Conservation (phyloP, 2,329 filamentous ascomycete species). For the Colletotrichum gloeosporioides region DNA sequence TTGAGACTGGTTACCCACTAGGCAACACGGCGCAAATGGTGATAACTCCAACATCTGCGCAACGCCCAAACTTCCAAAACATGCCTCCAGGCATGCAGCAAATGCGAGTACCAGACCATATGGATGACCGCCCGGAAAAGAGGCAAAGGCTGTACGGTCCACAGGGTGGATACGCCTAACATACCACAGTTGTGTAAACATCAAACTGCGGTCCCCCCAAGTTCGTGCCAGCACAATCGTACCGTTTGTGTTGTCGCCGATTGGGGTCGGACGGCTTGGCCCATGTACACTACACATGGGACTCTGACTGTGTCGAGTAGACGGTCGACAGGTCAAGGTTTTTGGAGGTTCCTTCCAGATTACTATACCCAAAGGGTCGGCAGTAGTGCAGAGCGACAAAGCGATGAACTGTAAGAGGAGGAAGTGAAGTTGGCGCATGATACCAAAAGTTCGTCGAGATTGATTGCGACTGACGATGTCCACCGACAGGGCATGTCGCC, state of each 20-base stretch:
- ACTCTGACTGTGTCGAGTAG: background rate
- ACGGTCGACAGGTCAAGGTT: background rate
- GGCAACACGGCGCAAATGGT: slow-evolving; percentile 45
- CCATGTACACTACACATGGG: background rate
- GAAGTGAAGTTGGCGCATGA: background rate
- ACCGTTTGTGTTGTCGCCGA: background rate
- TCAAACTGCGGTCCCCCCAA: background rate
- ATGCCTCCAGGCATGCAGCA: slow-evolving; percentile 40
- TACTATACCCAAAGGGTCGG: background rate
- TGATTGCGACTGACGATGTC: slow-evolving; percentile 16
- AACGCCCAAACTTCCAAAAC: slow-evolving; percentile 37
- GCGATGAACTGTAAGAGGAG: background rate
- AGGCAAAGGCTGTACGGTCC: slow-evolving; percentile 55
- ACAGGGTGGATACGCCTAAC: slow-evolving; percentile 43
- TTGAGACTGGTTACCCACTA: slow-evolving; percentile 54
- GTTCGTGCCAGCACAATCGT: background rate
- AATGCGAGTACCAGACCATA: slow-evolving; percentile 36
- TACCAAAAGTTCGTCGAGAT: background rate
- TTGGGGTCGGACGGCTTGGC: background rate
- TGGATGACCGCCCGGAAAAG: slow-evolving; percentile 55
- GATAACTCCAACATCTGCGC: slow-evolving; percentile 33
- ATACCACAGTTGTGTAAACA: background rate
- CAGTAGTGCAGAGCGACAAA: background rate
- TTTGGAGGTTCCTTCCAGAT: background rate
- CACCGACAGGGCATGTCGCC: slow-evolving; percentile 11